Conservation (phyloP, 805 yeast genomes). For the Metschnikowia peoriensis region DNA sequence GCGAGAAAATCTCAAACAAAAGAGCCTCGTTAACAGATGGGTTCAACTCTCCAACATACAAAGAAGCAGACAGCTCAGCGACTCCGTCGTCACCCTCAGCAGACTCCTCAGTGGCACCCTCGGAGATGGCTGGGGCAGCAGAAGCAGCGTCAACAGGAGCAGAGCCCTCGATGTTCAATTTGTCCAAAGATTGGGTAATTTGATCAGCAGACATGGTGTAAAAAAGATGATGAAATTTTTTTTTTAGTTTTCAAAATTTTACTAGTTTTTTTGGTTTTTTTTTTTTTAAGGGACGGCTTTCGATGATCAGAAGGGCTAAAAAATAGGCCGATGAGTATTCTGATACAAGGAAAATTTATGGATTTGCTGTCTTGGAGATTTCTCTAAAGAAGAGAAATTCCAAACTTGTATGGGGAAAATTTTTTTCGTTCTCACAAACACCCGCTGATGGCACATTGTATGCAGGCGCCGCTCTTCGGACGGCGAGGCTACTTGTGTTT, state of each 20-base stretch:
- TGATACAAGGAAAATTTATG: constrained; percentile 8
- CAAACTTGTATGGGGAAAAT: constrained; percentile 10
- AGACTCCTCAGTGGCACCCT: constrained; percentile 29
- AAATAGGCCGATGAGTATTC: constrained; percentile 6
- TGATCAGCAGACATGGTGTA: constrained; percentile 37
- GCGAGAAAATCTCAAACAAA: constrained; percentile 91
- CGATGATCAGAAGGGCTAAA: constrained; percentile 9
- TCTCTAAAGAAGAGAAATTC: constrained; percentile 16
- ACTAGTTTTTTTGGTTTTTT: constrained; percentile 13
- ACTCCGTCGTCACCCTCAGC: constrained; percentile 32
- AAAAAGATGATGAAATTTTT: constrained; percentile 4
- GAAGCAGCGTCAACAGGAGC: constrained; percentile 31
- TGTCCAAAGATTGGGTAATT: constrained; percentile 47
- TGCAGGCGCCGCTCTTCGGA: constrained; percentile 1
- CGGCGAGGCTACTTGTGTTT: not conserved
- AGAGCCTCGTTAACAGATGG: constrained; percentile 90
- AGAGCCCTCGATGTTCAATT: constrained; percentile 42
- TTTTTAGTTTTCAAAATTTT: constrained; percentile 10
- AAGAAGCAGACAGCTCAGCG: constrained; percentile 70
- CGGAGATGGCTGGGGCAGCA: constrained; percentile 25
- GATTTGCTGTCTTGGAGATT: constrained; percentile 18
- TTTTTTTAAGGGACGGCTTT: constrained; percentile 14
- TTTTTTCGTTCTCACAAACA: constrained; percentile 15
- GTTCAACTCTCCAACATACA: constrained; percentile 97
- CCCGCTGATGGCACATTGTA: constrained; percentile 3